These are phyloP conservation scores for Ichthyophthirius multifiliis DNA, from an alignment of 169 alveolate genomes.

Conservation along the genomic window DNA sequence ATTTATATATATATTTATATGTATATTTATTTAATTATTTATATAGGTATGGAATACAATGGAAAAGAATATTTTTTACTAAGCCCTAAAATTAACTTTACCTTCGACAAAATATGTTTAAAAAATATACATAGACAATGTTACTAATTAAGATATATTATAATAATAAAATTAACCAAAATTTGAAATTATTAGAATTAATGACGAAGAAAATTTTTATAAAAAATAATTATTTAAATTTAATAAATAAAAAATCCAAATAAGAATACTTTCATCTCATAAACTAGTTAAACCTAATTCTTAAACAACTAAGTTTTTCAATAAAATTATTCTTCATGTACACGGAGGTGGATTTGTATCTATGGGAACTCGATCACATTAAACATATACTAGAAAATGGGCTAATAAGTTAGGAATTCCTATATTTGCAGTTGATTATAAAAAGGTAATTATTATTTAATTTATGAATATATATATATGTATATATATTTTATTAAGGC, in stretches of 20 bases:
- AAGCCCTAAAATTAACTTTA: neutral
- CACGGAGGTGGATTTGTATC: constrained; percentile 89
- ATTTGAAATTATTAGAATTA: neutral
- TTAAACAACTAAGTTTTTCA: neutral
- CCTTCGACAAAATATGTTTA: neutral
- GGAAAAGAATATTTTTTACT: neutral
- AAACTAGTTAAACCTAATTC: neutral
- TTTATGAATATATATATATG: too few species aligned
- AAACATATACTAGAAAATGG: constrained; percentile 81
- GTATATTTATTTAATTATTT: too few species aligned
- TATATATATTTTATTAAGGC: too few species aligned
- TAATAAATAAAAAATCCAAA: neutral
- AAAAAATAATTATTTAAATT: neutral
- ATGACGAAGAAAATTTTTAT: neutral
- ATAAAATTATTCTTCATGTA: neutral
- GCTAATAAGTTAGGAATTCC: constrained; percentile 72
- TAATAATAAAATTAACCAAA: too few species aligned
- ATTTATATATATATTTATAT: too few species aligned
- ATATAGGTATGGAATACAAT: neutral
- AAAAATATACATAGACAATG: neutral
- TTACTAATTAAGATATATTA: neutral
- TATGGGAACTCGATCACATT: constrained; percentile 78
- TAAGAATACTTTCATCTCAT: neutral
- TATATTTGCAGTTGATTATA: constrained; percentile 81
- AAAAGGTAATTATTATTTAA: too few species aligned